phyloP scores from a whole-genome alignment of 768 basidiomycete species.

The Tubosaeta sp. region DNA sequence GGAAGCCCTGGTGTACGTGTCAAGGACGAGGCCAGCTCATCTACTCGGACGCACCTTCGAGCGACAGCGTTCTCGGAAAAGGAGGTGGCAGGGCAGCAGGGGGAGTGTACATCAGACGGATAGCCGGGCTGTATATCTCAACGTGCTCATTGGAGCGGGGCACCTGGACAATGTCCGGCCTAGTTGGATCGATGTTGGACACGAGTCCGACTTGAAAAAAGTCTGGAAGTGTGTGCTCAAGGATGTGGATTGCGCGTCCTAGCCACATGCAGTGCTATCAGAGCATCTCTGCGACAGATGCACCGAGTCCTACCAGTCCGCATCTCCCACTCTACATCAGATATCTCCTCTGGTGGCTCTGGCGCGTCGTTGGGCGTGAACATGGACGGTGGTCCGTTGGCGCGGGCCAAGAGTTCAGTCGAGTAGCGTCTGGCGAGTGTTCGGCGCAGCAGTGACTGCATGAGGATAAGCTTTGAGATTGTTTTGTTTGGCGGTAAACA shows the following conservation, averaged over 20 bases:
- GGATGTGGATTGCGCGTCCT: constrained; percentile 70
- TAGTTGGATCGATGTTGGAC: constrained; percentile 45
- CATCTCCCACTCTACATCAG: constrained; percentile 76
- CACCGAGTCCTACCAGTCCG: constrained; percentile 52
- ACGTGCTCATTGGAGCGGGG: constrained; percentile 7
- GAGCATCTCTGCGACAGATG: constrained; percentile 16
- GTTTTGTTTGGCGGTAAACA: constrained; percentile 26
- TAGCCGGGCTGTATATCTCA: constrained; percentile 59
- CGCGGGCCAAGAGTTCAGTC: neutral
- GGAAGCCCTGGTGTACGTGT: constrained; percentile 52
- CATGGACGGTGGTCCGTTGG: constrained; percentile 16
- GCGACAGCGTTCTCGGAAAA: constrained; percentile 61
- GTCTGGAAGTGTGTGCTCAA: constrained; percentile 64
- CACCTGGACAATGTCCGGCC: no score
- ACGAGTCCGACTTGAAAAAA: constrained; percentile 70
- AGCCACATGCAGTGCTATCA: constrained; percentile 18
- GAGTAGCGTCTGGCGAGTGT: constrained; percentile 1
- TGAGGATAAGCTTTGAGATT: constrained; percentile 9
- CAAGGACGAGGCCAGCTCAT: neutral
- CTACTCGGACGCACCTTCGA: constrained; percentile 54
- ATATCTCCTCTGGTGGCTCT: constrained; percentile 29
- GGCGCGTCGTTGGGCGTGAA: constrained; percentile 20
- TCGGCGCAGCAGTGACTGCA: constrained; percentile 5
- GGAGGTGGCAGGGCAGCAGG: constrained; percentile 62
- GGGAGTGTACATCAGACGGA: constrained; percentile 65